Evolutionary conservation across 345 rosid genomes (phyloP), one percentile per base, ranked within the genome.

Genomic region (thale cress (Arabidopsis thaliana)): DNA sequence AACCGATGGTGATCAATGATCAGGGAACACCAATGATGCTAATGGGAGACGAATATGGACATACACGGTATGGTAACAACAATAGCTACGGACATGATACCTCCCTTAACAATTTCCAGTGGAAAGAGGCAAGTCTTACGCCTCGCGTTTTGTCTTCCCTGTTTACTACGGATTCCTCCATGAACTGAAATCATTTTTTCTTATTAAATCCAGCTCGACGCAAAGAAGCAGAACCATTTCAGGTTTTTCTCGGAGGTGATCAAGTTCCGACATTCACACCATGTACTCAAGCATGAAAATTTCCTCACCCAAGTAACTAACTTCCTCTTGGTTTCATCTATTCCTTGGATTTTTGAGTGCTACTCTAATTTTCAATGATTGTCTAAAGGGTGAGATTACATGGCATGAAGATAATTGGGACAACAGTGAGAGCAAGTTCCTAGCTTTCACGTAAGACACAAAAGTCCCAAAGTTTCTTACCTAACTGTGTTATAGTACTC

Each of bases 341-440:
- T 2, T 53, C 8, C 32, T n/a, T 53, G 34, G 3, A 9, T n/a
- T 33, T 32, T 52, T 34, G 28, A 36, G 6, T 23, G 58, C 40
- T 74, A 11, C 58, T 64, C 38, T 25, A 25, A 60, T 68, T 12
- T 69, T 42, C 28, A 74, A 24, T 59, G 9, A 67, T 38, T 60
- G 23, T 79, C 57, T 86, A 83, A 82, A 90, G 96, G 77, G 52
- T 1, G 97, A 94, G 79, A 88, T 94, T 20, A 90, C 97, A 4
- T 91, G 99, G 97, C 97, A 91, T 71, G 97, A 95, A 84, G 88
- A 87, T 78, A 83, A 90, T 82, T 95, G 97, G 97, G 87, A 82
- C 69, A 90, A 91, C 57, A 71, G 77, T 11, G 93, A 90, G 37
- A 91, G 97, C 92, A 95, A 85, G 85, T 95, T 95, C 83, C 90